phyloP scores from a whole-genome alignment of 352 stramenopile genomes.

The Pythium phragmiticola region DNA sequence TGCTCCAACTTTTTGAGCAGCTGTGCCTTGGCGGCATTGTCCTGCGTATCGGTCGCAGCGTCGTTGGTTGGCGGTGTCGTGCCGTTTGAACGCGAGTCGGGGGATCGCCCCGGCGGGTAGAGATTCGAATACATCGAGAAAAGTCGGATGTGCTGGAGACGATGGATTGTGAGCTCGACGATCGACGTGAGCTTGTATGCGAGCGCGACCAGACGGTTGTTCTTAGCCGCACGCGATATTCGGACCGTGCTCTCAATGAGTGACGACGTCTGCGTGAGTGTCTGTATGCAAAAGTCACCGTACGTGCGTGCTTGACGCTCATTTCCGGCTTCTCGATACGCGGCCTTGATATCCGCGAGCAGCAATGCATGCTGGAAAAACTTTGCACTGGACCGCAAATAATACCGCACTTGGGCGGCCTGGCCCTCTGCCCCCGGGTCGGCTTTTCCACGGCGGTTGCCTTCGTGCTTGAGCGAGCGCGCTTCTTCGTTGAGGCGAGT shows the following conservation, averaged over 20 bases:
- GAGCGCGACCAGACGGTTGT: constrained; percentile 62
- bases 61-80: constrained; percentile 68
- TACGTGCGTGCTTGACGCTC: constrained; percentile 55
- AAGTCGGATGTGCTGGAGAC: constrained; percentile 79
- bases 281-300: constrained; percentile 66
- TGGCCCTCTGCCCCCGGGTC: constrained; percentile 45
- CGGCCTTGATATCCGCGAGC: constrained; percentile 76
- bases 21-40: constrained; percentile 60
- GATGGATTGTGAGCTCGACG: constrained; percentile 77
- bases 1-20: constrained; percentile 87
- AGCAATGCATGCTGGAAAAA: constrained; percentile 85
- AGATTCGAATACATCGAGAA: constrained; percentile 80
- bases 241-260: constrained; percentile 81
- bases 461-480: constrained; percentile 78
- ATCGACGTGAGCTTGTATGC: constrained; percentile 84
- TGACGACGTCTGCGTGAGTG: constrained; percentile 70
- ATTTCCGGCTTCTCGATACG: constrained; percentile 71
- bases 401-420: constrained; percentile 68
- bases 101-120: constrained; percentile 72
- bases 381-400: constrained; percentile 73
- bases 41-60: constrained; percentile 50
- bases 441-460: constrained; percentile 52
- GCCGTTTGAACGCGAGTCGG: constrained; percentile 67
- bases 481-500: constrained; percentile 63
- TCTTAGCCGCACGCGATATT: constrained; percentile 57